Conservation (phyloP, 2,329 filamentous ascomycete species). For the Sordariomycetes sp. region DNA sequence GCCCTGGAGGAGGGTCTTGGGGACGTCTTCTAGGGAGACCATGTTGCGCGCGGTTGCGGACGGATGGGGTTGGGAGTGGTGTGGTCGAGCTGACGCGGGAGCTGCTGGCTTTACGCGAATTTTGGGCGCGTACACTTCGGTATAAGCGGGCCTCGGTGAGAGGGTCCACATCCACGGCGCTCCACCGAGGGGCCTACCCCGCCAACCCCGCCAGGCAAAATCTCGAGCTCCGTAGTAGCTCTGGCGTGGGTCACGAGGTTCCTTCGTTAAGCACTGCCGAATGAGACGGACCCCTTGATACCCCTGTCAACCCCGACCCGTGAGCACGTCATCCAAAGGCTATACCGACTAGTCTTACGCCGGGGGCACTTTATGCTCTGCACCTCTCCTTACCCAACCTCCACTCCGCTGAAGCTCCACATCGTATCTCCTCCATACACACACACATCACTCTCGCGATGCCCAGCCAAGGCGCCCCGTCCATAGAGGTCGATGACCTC, state of each 20-base stretch:
- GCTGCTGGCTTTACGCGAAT: background rate
- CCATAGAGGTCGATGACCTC: constrained; percentile 62
- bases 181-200: background rate
- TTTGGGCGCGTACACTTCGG: background rate
- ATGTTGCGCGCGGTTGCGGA: constrained; percentile 11
- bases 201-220: background rate
- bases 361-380: background rate
- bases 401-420: background rate
- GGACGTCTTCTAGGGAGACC: constrained; percentile 19
- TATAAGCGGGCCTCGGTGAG: background rate
- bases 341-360: background rate
- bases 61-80: background rate
- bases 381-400: background rate
- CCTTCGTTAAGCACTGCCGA: background rate
- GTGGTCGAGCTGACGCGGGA: background rate
- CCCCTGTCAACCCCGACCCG: background rate
- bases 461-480: constrained; percentile 26
- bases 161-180: background rate
- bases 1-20: constrained; percentile 18
- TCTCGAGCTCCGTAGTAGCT: background rate
- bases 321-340: background rate
- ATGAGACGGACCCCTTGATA: background rate
- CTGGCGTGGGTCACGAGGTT: background rate
- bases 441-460: constrained; percentile 9
- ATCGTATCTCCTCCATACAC: background rate